phyloP scores from a whole-genome alignment of 164 flowering plant genomes.

The Chimonanthus salicifolius region DNA sequence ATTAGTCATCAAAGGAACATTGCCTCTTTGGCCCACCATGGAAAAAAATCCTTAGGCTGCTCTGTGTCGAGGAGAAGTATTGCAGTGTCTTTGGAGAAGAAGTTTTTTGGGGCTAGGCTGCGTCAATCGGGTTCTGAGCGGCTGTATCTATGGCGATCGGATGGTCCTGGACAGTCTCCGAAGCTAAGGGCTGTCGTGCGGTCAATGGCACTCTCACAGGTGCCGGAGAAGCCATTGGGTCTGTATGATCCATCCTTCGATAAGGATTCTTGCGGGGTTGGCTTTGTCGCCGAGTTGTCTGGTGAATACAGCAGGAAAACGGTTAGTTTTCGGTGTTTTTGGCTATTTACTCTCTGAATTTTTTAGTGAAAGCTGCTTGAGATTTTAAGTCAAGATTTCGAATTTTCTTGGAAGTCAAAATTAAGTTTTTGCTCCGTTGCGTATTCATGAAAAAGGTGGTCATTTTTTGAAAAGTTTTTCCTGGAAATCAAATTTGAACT shows the following conservation, averaged over 20 bases:
- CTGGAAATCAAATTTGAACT: too few relatives aligned
- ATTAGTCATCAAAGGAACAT: slow-evolving; percentile 22
- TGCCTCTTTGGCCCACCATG: slow-evolving; percentile 14
- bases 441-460: neutral
- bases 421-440: too few relatives aligned
- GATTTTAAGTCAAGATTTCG: neutral
- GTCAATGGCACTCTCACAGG: slow-evolving; percentile 56
- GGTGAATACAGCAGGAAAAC: slow-evolving; percentile 86
- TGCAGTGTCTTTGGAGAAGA: slow-evolving; percentile 20
- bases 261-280: slow-evolving; percentile 98
- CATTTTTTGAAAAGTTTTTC: too few relatives aligned
- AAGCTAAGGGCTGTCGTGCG: slow-evolving; percentile 47
- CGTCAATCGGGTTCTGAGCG: slow-evolving; percentile 33
- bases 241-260: slow-evolving; percentile 83
- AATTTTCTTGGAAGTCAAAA: neutral
- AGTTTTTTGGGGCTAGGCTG: slow-evolving; percentile 41
- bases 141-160: slow-evolving; percentile 58
- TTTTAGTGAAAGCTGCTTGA: neutral
- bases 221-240: slow-evolving; percentile 94
- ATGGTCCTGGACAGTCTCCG: slow-evolving; percentile 63
- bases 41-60: slow-evolving; percentile 18
- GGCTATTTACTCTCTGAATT: neutral
- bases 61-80: slow-evolving; percentile 10
- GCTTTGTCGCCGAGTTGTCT: slow-evolving; percentile 92
- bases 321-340: slow-evolving; percentile 25